Evolutionary conservation across 2,329 filamentous ascomycete genomes (phyloP), one percentile per base, ranked within the genome.

Genomic region (Stachybotrys chartarum): DNA sequence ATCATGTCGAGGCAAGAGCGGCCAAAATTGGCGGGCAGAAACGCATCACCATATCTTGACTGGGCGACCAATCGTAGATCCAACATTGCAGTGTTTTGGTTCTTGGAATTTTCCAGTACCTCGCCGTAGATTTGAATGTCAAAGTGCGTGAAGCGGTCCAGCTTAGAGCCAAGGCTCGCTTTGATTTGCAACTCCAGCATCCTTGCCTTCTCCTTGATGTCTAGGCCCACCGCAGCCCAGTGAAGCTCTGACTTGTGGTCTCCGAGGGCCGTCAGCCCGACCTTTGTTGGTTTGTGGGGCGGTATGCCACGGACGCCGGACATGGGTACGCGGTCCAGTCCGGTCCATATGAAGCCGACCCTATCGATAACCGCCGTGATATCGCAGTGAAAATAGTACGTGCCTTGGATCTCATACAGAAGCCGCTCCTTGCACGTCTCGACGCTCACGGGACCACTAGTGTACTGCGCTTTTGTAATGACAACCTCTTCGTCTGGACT

Each of bases 311-410:
- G 46, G 16, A 63, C 56, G 24, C 55, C 55, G 11, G n/a, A 18
- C n/a, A n/a, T n/a, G 12, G 55, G 57, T 60, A 74, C 66, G 16
- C 58, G 54, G 51, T 72, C 64, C 16, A 66, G 54, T 39, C 63
- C 63, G 6, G 70, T 63, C 55, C 83, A 74, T 56, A 80, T 74
- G 62, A 84, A 81, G 49, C 67, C 60, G 1, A 72, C 68, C 3
- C 60, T 56, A 35, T 71, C 66, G 2, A 75, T 56, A 30, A 69
- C 63, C 5, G 69, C 70, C n/a, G 69, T 70, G 8, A 74, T 70
- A 55, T 75, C 72, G 11, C 70, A 71, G 51, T 74, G 71, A 44
- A 72, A 59, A 53, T 75, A 74, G 1, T 70, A 56, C 11, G 72
- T 69, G 0, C 72, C 72, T 46, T 74, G 71, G 30, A 75, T 61